Conservation (phyloP, 1,284 basidiomycete species). For the Ustilago curta region DNA sequence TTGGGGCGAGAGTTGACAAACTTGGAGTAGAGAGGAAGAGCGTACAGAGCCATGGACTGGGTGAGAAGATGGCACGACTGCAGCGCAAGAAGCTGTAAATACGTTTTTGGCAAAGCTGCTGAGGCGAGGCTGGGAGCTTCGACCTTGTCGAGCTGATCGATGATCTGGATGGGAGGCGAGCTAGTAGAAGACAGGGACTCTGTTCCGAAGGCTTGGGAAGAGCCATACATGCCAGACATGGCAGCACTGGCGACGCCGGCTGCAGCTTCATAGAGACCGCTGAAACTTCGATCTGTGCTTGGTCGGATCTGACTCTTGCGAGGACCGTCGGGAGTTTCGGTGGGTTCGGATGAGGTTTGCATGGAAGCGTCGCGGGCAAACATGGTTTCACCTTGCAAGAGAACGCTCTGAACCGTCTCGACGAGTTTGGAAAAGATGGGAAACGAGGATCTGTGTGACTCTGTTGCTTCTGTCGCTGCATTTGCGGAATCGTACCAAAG, state of each 20-base stretch:
- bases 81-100: constrained; percentile 88
- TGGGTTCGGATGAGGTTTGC: constrained; percentile 13
- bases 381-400: constrained; percentile 37
- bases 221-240: constrained; percentile 48
- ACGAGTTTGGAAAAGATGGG: constrained; percentile 59
- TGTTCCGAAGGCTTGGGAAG: constrained; percentile 33
- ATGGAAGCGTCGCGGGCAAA: constrained; percentile 41
- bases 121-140: constrained; percentile 93
- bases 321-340: constrained; percentile 29
- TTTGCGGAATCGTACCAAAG: constrained; percentile 54
- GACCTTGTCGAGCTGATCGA: constrained; percentile 74
- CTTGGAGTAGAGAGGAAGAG: constrained; percentile 77
- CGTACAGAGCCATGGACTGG: constrained; percentile 83
- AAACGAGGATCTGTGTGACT: constrained; percentile 16
- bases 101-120: constrained; percentile 72
- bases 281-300: constrained; percentile 49
- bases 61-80: constrained; percentile 89
- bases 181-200: constrained; percentile 50
- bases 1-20: constrained; percentile 70
- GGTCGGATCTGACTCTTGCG: constrained; percentile 29
- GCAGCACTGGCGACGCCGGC: constrained; percentile 60
- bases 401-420: constrained; percentile 42
- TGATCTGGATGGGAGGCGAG: constrained; percentile 60
- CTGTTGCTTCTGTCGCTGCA: constrained; percentile 3
- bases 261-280: constrained; percentile 63